Percentiles rank a stretch among this genome's conserved stretches.
Conservation (phyloP, 257 asterid species). For the Gentiana macrophylla region DNA sequence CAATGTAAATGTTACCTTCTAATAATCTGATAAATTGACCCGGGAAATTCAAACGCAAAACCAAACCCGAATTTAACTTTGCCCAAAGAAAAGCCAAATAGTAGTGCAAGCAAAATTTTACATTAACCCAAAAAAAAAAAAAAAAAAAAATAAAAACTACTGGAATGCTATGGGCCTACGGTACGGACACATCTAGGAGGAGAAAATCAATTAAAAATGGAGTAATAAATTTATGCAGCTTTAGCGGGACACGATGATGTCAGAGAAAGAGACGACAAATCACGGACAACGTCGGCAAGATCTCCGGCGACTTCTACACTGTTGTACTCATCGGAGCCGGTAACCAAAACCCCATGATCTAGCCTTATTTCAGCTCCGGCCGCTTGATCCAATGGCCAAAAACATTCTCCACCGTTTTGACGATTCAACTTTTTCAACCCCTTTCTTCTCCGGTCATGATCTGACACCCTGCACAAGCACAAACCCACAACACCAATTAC, state of each 20-base stretch:
- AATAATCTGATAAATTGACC: too few relatives aligned
- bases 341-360: not conserved
- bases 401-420: not conserved
- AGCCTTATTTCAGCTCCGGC: not conserved
- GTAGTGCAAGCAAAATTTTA: too few relatives aligned
- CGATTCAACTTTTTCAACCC: constrained; percentile 8
- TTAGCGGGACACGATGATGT: constrained; percentile 7
- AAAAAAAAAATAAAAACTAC: too few relatives aligned
- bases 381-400: not conserved
- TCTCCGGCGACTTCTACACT: constrained; percentile 3
- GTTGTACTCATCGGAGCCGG: not conserved
- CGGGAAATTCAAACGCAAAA: too few relatives aligned
- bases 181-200: not conserved
- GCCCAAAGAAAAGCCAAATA: too few relatives aligned
- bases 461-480: constrained; percentile 6
- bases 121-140: too few relatives aligned
- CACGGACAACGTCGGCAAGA: constrained; percentile 5
- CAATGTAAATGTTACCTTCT: too few relatives aligned
- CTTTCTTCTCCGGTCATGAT: constrained; percentile 17
- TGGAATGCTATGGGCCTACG: not conserved
- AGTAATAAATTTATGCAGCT: constrained; percentile 7
- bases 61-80: too few relatives aligned
- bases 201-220: too few relatives aligned
- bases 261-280: not conserved
- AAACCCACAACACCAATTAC: not conserved